Evolutionary conservation across 2,329 filamentous ascomycete species (phyloP), one percentile per base, ranked within the genome.

Genomic region (Ascochyta rabiei): DNA sequence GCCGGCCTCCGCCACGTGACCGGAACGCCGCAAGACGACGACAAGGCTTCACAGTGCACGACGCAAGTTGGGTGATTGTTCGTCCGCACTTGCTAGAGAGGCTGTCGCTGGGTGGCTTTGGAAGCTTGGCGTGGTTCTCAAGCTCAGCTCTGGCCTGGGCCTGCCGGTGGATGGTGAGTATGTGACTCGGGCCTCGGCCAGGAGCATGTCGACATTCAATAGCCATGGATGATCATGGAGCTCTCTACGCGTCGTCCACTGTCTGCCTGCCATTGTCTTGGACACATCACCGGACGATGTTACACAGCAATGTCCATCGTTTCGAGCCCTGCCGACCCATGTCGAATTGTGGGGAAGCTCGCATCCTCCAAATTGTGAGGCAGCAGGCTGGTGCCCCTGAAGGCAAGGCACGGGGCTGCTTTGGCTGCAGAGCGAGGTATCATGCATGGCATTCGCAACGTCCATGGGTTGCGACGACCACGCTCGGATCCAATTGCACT

Each of bases 331-430:
- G 28, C 4, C 15, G 16, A 49, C 34, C 52, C 52, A 55, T 55
- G 52, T 55, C 52, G 9, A 42, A 55, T 46, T 55, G 52, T 55
- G 52, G 52, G 42, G 46, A 50, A 21, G 19, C 46, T 38, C 18
- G 41, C 23, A 46, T 55, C 30, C 46, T 50, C 37, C 34, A 55
- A 55, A 55, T 55, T 55, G 52, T 50, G 52, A 55, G 52, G n/a
- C n/a, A n/a, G n/a, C n/a, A n/a, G n/a, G 52, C 52, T 50, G 46
- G 46, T 49, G 23, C 52, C 52, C 52, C 46, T 55, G 52, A 46
- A 45, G 35, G 35, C 16, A 34, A 19, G 19, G 18, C 19, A 37
- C 18, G 42, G 45, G 45, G 52, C 34, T 54, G 52, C 45, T 40
- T 6, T 23, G 21, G 4, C 21, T 15, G 39, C 39, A 33, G n/a